A percentile compares a stretch with the other conserved stretches of the same genome.
These are phyloP conservation scores for Yamadazyma trypodendri DNA, from an alignment of 1,139 yeast species.

Conservation along the genomic window DNA sequence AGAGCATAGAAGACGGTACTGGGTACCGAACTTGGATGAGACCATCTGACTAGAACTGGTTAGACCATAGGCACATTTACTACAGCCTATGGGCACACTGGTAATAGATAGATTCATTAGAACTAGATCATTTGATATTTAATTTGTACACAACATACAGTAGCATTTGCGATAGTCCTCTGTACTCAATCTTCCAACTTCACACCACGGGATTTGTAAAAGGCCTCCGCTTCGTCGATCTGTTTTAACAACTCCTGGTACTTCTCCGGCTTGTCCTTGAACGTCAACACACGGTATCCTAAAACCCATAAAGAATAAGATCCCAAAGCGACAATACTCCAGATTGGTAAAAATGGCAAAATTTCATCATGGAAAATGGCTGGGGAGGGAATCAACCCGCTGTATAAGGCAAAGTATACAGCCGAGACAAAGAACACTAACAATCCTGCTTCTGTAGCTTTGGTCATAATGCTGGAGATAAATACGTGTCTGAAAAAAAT, in stretches of 20 bases:
- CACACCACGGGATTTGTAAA: conserved; percentile 57
- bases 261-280: conserved; percentile 72
- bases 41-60: too few species aligned
- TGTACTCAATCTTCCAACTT: conserved; percentile 40
- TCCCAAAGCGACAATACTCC: conserved; percentile 72
- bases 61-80: too few species aligned
- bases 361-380: conserved; percentile 50
- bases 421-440: conserved; percentile 48
- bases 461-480: conserved; percentile 55
- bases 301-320: conserved; percentile 69
- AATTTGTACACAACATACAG: conserved; percentile 4
- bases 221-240: conserved; percentile 65
- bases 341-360: conserved; percentile 67
- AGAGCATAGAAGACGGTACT: too few species aligned
- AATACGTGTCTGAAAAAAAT: conserved; percentile 4
- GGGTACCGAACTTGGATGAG: not conserved
- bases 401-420: conserved; percentile 52
- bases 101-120: too few species aligned
- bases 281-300: conserved; percentile 70
- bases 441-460: conserved; percentile 62
- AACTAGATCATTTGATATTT: conserved; percentile 4
- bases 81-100: too few species aligned
- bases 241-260: conserved; percentile 63
- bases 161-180: not conserved
- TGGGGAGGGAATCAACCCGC: conserved; percentile 60